Evolutionary conservation across 129 eudicot species (phyloP).

Genomic region (carrot (Daucus carota)): DNA sequence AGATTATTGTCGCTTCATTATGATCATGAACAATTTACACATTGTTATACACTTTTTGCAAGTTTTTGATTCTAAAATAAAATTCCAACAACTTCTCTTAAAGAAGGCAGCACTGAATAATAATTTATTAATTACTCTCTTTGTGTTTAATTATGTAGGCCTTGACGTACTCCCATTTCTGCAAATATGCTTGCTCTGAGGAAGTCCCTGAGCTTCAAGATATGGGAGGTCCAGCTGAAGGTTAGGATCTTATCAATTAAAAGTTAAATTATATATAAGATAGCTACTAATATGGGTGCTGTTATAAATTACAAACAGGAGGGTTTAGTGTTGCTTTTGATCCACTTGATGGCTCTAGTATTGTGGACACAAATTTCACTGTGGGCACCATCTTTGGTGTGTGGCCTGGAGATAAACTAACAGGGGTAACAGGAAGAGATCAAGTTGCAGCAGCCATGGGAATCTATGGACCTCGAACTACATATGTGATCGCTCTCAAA

Average conservation of each 20-base stretch:
- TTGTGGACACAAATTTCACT: conserved; percentile 95
- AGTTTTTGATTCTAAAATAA: background rate
- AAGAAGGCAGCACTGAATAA: background rate
- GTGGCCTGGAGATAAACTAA: conserved; percentile 96
- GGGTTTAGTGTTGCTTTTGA: conserved; percentile 99
- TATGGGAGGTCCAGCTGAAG: conserved; percentile 97
- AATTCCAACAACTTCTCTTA: background rate
- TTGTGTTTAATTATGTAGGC: conserved; percentile 37
- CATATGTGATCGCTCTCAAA: conserved; percentile 87
- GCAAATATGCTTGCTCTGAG: conserved; percentile 99
- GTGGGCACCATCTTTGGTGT: conserved; percentile 98
- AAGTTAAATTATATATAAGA: background rate
- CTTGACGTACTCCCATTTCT: conserved; percentile 80
- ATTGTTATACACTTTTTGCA: background rate
- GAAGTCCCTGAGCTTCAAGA: conserved; percentile 99
- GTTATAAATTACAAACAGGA: conserved; percentile 32
- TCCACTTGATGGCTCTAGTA: conserved; percentile 97
- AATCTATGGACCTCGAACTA: conserved; percentile 91
- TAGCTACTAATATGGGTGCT: background rate
- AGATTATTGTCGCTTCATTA: background rate
- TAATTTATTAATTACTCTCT: background rate
- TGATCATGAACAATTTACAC: background rate
- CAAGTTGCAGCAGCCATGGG: conserved; percentile 99
- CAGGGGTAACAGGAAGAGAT: conserved; percentile 80
- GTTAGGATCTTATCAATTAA: conserved; percentile 16